Base-by-base conservation (phyloP, 164 flowering plant genomes). In the Magnolia changhungtana region DNA sequence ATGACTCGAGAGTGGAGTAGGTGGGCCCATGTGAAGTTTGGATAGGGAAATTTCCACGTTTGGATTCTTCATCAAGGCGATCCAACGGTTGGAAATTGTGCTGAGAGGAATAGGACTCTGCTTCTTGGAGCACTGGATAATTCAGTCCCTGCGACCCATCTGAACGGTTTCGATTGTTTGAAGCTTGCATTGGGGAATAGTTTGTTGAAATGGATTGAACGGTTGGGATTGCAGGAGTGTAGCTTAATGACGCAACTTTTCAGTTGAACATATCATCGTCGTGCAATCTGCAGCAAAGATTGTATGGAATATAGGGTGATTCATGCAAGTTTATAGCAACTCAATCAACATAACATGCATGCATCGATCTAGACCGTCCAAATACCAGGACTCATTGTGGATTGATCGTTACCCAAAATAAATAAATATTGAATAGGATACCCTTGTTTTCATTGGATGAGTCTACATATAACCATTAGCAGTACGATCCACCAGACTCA, bases 1-100 rank as follows among this genome's bases (percentile, higher is more conserved):
- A 86, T 64, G 90, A 88, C 61, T 91, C 95, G 21, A 85, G 79
- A 50, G 89, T 86, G 82, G 88, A 80, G 81, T 77, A 79, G 21
- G 63, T 55, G 61, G 61, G 83, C n/a, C 78, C 88, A 71, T 72
- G 79, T 69, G 82, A 84, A 69, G 50, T 75, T 55, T 68, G 79
- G 31, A 58, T 58, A 1, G 85, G 72, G 72, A 73, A 71, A 50
- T 73, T 71, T 31, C 24, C 77, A 14, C 63, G 79, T 73, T 77
- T 52, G 61, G 18, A 16, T 16, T 10, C 61, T 16, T 55, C 61
- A 37, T 37, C 45, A 1, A 10, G 61, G 61, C 61, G 0, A 55
- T 55, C 61, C 18, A 55, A 55, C 18, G 18, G 61, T 55, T 55
- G 16, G 18, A 55, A 55, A 10, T 55, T 55, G 3, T 10, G 61